Evolutionary conservation across 2,329 filamentous ascomycete genomes (phyloP), one percentile per base, ranked within the genome.

Genomic region (Phoma sp.): DNA sequence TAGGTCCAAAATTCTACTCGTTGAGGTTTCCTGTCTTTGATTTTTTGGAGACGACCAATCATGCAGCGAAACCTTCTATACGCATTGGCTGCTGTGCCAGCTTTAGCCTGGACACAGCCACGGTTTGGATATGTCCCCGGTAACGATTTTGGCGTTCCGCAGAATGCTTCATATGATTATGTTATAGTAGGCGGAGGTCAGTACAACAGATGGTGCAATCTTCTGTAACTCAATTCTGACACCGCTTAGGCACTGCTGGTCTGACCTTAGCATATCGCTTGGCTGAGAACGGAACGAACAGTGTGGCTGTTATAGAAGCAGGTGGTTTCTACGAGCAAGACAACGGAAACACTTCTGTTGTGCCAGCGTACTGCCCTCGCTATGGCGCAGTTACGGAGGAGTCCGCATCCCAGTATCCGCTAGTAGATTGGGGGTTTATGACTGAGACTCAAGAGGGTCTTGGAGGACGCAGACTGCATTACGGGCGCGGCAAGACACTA

Each of bases 241-340:
- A 13, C 31, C 13, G 10, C 13, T 15, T 13, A 32, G 31, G 31
- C 10, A 32, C 31, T 32, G 31, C 31, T 12, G 31, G 31, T 15
- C 13, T 32, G 31, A 38, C 36, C 15, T 38, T 38, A 6, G 36
- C 36, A 38, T 38, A 38, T 38, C 36, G 36, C 15, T 19, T 38
- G 36, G 36, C 36, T 17, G 36, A 38, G n/a, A 8, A 19, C 19
- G 36, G 36, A 7, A 38, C 36, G n/a, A 15, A 38, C 36, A 38
- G n/a, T 19, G 41, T 45, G 10, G 41, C 41, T 33, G 41, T 45
- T 9, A n/a, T 45, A 19, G 41, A 58, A 32, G 55, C 55, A 12
- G 50, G 55, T 25, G 44, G 45, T 19, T 21, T 54, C 31, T 58
- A 58, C 35, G 55, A 58, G 43, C 32, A 41, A 19, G 49, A 45